Conservation (phyloP, 2,329 filamentous ascomycete species). For the Paecilomyces dactylethromorphus region DNA sequence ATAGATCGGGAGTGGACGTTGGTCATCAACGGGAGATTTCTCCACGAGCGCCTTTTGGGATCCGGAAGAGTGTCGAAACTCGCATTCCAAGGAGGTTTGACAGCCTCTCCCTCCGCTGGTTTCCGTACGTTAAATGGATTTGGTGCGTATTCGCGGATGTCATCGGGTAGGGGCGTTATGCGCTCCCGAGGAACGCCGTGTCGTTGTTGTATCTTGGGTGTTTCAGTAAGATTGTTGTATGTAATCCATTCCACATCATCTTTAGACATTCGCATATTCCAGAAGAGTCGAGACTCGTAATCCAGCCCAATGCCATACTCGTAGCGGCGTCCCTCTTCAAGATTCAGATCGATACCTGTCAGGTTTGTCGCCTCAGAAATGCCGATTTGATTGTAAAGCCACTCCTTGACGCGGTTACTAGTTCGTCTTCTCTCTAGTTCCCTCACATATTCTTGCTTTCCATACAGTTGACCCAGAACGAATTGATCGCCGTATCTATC, state of each 20-base stretch:
- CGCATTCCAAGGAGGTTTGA: constrained; percentile 25
- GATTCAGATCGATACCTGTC: constrained; percentile 24
- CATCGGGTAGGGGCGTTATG: constrained; percentile 31
- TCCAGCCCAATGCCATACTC: constrained; percentile 49
- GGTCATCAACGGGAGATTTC: constrained; percentile 37
- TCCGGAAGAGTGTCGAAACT: constrained; percentile 39
- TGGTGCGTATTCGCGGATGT: constrained; percentile 23
- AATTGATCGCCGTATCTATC: constrained; percentile 36
- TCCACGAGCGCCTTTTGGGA: constrained; percentile 35
- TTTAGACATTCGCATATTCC: constrained; percentile 35
- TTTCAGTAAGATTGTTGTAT: constrained; percentile 30
- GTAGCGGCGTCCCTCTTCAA: constrained; percentile 33
- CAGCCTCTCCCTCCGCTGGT: constrained; percentile 17
- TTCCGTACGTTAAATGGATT: constrained; percentile 29
- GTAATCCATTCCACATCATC: constrained; percentile 36
- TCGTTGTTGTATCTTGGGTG: constrained; percentile 27
- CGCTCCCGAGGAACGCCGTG: constrained; percentile 30
- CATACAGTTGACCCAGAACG: constrained; percentile 47
- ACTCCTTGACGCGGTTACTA: constrained; percentile 28
- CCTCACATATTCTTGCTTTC: constrained; percentile 47
- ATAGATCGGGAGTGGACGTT: constrained; percentile 44
- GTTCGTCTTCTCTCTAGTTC: constrained; percentile 33
- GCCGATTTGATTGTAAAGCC: constrained; percentile 30
- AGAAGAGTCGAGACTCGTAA: constrained; percentile 46
- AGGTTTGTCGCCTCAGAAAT: constrained; percentile 32